Base-by-base conservation (phyloP, 2,329 filamentous ascomycete genomes). In the Epichloe sibirici region DNA sequence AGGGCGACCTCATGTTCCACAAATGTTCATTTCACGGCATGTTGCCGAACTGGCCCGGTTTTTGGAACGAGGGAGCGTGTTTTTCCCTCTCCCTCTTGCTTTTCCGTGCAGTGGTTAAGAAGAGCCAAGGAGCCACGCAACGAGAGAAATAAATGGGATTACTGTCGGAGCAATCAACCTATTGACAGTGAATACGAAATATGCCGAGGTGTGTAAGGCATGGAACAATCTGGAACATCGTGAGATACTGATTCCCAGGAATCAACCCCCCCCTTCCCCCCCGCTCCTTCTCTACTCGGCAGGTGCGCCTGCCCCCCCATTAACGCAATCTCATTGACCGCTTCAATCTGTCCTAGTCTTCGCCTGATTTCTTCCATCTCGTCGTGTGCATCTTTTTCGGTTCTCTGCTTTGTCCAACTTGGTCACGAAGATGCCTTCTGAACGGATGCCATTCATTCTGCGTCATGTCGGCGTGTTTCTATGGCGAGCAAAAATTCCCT, bases 211-310 rank as follows among this genome's bases (percentile, higher is more conserved):
- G 45, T 46, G 21, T 23, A 23, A 35, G 17, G 35, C 15, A 40
- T 28, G 9, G 31, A 25, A 28, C 35, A 51, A 46, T 42, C 49
- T 46, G 43, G 34, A 51, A 38, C 17, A 51, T 51, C 23, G 49
- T 47, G 44, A 51, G n/a, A 40, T 40, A 15, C 23, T 28, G 9
- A 45, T n/a, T 31, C 28, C 28, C 9, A 21, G 17, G 28, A 31
- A 31, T 31, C 28, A 31, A 21, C 17, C 28, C 28, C 31, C 40
- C 5, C n/a, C n/a, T n/a, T 12, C 28, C 28, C 17, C 45, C 45
- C 45, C 45, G n/a, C 45, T 15, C 28, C 35, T 35, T 35, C 49
- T 38, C 49, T 34, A n/a, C 15, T n/a, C 37, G 47, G 44, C 49
- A 45, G 49, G 23, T 42, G 49, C 49, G n/a, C 49, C 49, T 51